Conservation (phyloP, 768 basidiomycete species). For the Myochromella boudieri region DNA sequence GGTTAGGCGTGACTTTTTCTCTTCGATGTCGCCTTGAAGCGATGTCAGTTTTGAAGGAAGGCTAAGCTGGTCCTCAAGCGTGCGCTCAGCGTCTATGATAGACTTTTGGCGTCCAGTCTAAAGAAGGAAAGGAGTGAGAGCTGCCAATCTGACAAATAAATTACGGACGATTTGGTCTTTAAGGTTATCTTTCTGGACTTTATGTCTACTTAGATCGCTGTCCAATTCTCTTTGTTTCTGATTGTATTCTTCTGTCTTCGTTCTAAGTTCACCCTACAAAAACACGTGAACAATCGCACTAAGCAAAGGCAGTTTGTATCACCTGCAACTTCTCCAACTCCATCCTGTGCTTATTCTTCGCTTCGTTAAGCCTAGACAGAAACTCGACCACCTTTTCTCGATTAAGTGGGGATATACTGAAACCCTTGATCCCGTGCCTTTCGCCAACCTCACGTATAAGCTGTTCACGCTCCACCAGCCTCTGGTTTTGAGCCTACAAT, state of each 20-base stretch:
- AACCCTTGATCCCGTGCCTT: constrained; percentile 73
- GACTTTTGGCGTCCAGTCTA: constrained; percentile 54
- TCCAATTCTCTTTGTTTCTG: constrained; percentile 56
- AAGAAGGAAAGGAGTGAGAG: not conserved
- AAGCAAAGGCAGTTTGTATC: not conserved
- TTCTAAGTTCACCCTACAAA: constrained; percentile 49
- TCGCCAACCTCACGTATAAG: constrained; percentile 69
- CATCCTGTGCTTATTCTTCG: constrained; percentile 59
- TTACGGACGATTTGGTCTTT: constrained; percentile 58
- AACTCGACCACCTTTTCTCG: constrained; percentile 75
- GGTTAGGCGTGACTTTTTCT: constrained; percentile 60
- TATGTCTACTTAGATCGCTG: constrained; percentile 52
- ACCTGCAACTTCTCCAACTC: constrained; percentile 75
- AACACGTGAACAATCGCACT: not conserved
- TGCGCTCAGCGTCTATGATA: constrained; percentile 51
- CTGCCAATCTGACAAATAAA: not conserved
- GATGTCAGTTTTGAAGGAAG: constrained; percentile 54
- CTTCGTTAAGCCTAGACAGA: constrained; percentile 58
- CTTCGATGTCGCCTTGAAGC: constrained; percentile 63
- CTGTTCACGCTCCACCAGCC: constrained; percentile 69
- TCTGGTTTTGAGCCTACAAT: constrained; percentile 80
- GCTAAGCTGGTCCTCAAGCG: constrained; percentile 55
- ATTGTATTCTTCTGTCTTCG: constrained; percentile 66
- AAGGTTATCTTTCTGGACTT: constrained; percentile 49
- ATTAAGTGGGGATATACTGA: constrained; percentile 66